These are phyloP conservation scores for Petasospora rhodanensis DNA, from an alignment of 1,139 yeast species.

Conservation along the genomic window DNA sequence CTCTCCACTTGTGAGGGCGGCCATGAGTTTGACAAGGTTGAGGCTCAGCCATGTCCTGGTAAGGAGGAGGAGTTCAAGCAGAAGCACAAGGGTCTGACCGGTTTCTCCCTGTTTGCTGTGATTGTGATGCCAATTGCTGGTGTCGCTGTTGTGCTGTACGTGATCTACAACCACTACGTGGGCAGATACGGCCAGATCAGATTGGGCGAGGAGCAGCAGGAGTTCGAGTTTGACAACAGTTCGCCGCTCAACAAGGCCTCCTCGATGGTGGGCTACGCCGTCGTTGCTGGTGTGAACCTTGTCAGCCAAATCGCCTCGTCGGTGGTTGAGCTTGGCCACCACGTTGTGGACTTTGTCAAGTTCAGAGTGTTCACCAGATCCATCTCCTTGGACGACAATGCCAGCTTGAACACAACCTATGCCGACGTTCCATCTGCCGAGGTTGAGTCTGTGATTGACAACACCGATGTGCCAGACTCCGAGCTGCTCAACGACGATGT, in stretches of 20 bases:
- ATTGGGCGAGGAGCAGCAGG: constrained; percentile 66
- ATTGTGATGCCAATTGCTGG: constrained; percentile 46
- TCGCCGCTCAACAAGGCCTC: constrained; percentile 35
- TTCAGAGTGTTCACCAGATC: constrained; percentile 13
- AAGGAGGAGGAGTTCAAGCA: constrained; percentile 61
- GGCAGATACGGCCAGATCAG: constrained; percentile 82
- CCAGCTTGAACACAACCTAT: constrained; percentile 8
- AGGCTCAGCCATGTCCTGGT: constrained; percentile 78
- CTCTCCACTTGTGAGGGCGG: constrained; percentile 76
- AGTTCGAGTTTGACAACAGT: constrained; percentile 55
- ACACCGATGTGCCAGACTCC: constrained; percentile 15
- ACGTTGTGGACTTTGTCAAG: constrained; percentile 4
- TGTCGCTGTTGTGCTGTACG: constrained; percentile 54
- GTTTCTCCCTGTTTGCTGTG: constrained; percentile 26
- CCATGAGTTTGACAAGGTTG: constrained; percentile 56
- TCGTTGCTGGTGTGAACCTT: constrained; percentile 21
- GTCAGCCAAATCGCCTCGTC: constrained; percentile 1
- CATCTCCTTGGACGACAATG: constrained; percentile 14
- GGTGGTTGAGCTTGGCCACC: not conserved
- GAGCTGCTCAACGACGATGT: constrained; percentile 24
- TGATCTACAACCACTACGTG: constrained; percentile 77
- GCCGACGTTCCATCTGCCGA: constrained; percentile 9
- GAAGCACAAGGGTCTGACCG: constrained; percentile 46
- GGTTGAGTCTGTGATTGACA: constrained; percentile 9
- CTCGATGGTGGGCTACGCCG: constrained; percentile 19